Percentiles rank a stretch among this genome's conserved stretches.
These are phyloP conservation scores for Hypoxylon sp. DNA, from an alignment of 2,329 filamentous ascomycete genomes.

Conservation along the genomic window DNA sequence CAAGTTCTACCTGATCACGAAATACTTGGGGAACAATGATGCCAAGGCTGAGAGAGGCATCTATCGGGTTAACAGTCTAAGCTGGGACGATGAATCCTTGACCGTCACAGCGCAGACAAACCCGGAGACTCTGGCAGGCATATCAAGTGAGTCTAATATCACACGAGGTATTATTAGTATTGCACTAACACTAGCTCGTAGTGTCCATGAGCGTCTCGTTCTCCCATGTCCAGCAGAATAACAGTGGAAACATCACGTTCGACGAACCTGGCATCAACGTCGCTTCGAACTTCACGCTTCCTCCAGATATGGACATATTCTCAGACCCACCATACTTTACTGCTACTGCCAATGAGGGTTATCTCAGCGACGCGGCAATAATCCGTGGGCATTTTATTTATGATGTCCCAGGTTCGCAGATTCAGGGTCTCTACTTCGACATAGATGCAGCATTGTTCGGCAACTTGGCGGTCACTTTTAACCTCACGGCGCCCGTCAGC, in stretches of 20 bases:
- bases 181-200: conserved; percentile 24
- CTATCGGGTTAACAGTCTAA: conserved; percentile 53
- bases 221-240: conserved; percentile 29
- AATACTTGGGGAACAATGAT: conserved; percentile 59
- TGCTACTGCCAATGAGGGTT: conserved; percentile 54
- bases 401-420: conserved; percentile 53
- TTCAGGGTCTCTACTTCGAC: conserved; percentile 58
- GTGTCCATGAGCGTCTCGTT: conserved; percentile 39
- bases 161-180: background rate
- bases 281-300: conserved; percentile 45
- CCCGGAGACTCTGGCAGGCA: conserved; percentile 52
- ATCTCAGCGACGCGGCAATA: conserved; percentile 55
- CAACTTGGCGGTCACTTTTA: conserved; percentile 54
- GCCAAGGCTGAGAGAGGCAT: conserved; percentile 57
- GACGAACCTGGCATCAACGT: conserved; percentile 46
- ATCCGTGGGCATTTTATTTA: conserved; percentile 60
- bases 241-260: conserved; percentile 37
- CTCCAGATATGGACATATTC: conserved; percentile 51
- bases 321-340: conserved; percentile 51
- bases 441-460: conserved; percentile 57
- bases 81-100: conserved; percentile 47
- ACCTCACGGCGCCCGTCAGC: conserved; percentile 53
- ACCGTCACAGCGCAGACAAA: conserved; percentile 52
- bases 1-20: conserved; percentile 57
- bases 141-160: conserved; percentile 52